Conservation (phyloP, 495 filamentous ascomycete species). For the Corynascus novoguineensis region DNA sequence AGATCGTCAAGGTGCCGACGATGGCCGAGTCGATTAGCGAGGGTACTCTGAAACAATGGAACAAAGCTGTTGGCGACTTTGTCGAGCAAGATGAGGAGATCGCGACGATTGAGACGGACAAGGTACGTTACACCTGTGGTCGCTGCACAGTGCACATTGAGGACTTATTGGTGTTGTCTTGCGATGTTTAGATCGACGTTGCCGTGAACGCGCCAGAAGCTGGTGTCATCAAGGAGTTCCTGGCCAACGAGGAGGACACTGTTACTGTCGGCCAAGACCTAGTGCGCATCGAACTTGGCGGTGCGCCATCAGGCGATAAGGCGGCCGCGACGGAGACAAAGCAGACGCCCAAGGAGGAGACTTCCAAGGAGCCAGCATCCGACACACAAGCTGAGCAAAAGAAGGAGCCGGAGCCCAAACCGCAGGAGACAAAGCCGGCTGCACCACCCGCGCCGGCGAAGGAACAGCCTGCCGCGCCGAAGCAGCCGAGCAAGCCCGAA, state of each 20-base stretch:
- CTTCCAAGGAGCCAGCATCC: conserved; percentile 52
- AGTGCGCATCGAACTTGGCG: conserved; percentile 74
- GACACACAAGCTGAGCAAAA: conserved; percentile 52
- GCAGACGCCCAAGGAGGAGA: conserved; percentile 51
- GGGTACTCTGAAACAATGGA: conserved; percentile 93
- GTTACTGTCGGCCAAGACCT: conserved; percentile 92
- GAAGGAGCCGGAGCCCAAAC: conserved; percentile 41
- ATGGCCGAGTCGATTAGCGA: conserved; percentile 99
- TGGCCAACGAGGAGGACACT: conserved; percentile 92
- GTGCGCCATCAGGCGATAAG: conserved; percentile 50
- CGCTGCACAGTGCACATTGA: not conserved
- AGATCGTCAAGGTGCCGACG: conserved; percentile 84
- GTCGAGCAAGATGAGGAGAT: conserved; percentile 97
- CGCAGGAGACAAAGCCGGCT: conserved; percentile 27
- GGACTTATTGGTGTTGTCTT: too few species aligned
- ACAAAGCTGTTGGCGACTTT: conserved; percentile 90
- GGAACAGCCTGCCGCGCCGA: conserved; percentile 29
- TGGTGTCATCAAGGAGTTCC: conserved; percentile 84
- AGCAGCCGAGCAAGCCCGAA: conserved; percentile 44
- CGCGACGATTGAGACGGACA: conserved; percentile 99
- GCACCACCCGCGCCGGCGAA: conserved; percentile 32
- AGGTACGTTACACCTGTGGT: conserved; percentile 53
- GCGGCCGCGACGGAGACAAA: conserved; percentile 51
- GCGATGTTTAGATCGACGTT: conserved; percentile 92
- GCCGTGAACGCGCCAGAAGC: conserved; percentile 91